phyloP scores from a whole-genome alignment of 2,329 filamentous ascomycete genomes.

The Talaromyces sp. region DNA sequence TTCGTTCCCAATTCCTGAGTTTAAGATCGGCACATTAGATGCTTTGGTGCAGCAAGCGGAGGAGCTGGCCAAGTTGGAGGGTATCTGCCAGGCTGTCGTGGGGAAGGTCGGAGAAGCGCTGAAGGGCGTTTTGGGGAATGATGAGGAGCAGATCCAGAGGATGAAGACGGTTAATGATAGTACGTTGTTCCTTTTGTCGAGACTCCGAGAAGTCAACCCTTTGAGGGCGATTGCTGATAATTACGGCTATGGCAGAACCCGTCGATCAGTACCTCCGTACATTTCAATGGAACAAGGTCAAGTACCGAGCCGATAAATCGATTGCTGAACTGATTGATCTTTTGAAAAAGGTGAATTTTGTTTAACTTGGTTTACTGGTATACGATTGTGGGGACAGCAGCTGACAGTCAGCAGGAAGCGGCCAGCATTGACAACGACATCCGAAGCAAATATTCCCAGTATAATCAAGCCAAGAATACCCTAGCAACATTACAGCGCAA shows the following conservation, averaged over 20 bases:
- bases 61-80: constrained; percentile 84
- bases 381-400: neutral
- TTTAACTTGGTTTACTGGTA: neutral
- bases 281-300: constrained; percentile 97
- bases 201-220: neutral
- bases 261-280: constrained; percentile 86
- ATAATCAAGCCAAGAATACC: constrained; percentile 85
- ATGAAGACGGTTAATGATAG: constrained; percentile 95
- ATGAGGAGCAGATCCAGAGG: constrained; percentile 76
- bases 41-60: constrained; percentile 94
- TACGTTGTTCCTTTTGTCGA: constrained; percentile 47
- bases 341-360: constrained; percentile 70
- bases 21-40: constrained; percentile 97
- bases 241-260: constrained; percentile 63
- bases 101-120: constrained; percentile 85
- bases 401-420: constrained; percentile 64
- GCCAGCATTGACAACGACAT: constrained; percentile 93
- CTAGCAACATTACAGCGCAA: constrained; percentile 78
- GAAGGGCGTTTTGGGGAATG: constrained; percentile 75
- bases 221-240: neutral
- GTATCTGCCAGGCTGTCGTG: constrained; percentile 75
- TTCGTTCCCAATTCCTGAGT: constrained; percentile 81
- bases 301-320: constrained; percentile 90
- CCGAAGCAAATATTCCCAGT: constrained; percentile 90
- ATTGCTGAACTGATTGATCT: constrained; percentile 82